A percentile compares a stretch with the other conserved stretches of the same genome.
phyloP scores from a whole-genome alignment of 257 asterid species.

The Solanum sitiens region DNA sequence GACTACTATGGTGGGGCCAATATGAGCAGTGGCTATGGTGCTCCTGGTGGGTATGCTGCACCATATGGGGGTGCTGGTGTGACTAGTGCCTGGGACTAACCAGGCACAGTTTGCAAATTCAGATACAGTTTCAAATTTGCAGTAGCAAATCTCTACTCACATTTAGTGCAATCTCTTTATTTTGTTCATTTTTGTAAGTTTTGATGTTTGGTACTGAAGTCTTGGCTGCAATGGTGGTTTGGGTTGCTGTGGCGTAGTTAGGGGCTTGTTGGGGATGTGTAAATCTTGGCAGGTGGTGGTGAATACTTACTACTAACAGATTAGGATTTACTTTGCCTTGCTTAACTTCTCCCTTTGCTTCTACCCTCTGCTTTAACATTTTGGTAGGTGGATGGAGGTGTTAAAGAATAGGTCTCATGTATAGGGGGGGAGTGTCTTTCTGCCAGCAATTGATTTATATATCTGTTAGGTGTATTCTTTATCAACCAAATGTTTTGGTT shows the following conservation, averaged over 20 bases:
- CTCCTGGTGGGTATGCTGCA: background rate
- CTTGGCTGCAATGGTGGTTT: background rate
- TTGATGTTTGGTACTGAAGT: background rate
- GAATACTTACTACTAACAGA: background rate
- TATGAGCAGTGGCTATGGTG: conserved; percentile 4
- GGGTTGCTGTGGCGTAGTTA: background rate
- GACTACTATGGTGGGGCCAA: conserved; percentile 5
- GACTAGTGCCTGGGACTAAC: conserved; percentile 18
- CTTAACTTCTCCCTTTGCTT: background rate
- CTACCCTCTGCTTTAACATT: background rate
- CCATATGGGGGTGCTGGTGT: conserved; percentile 4
- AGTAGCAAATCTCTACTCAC: background rate
- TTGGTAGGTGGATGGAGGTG: background rate
- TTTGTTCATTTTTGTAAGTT: background rate
- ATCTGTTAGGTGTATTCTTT: background rate
- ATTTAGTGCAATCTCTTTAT: background rate
- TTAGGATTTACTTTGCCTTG: background rate
- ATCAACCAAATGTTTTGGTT: background rate
- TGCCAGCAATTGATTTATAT: background rate
- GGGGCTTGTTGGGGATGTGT: conserved; percentile 1
- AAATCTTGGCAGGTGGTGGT: conserved; percentile 7
- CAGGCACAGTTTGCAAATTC: background rate
- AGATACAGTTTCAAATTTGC: conserved; percentile 1
- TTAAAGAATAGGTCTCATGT: background rate
- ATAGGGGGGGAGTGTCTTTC: background rate